Evolutionary conservation across 495 filamentous ascomycete genomes (phyloP), one percentile per base, ranked within the genome.

Genomic region (Parachaetomium inaequale): DNA sequence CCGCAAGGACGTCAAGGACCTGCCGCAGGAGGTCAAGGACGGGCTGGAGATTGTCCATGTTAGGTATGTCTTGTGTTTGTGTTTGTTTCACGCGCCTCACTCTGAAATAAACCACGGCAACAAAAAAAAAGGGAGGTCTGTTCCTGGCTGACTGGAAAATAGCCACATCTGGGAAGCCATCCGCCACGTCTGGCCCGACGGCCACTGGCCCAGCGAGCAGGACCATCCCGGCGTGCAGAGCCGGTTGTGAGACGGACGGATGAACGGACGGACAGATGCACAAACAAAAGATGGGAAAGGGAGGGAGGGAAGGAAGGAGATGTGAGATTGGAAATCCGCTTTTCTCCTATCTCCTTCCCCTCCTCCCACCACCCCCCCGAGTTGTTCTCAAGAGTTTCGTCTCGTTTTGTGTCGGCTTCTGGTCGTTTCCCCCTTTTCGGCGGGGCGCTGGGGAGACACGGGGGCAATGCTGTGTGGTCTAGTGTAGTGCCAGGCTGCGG

Each of bases 151-250:
- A 21, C 2, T 43, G 36, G 36, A 17, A 25, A 26, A 26, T 63
- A 90, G 88, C 65, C 87, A 94, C 73, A 92, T 96, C 63, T 94
- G 90, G 90, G 91, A 96, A 71, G 91, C 89, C 25, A 85, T 96
- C 68, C 82, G 84, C 54, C 79, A 85, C 52, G 84, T 96, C 57
- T 96, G 92, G 92, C 92, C 92, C 0, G 88, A 93, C 65, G 83
- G 84, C 10, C 84, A 88, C 66, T 94, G 88, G 89, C 88, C 87
- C 10, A 83, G 85, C 42, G 87, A 91, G 69, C 78, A 84, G 62
- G 83, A 85, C 45, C 74, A 68, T 29, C 59, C 69, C 29, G 40
- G 64, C 55, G 54, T 75, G 14, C 68, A 73, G 59, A 77, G 73
- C 54, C 69, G 73, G 45, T 62, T 77, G 34, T 75, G 61, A 52